A percentile compares a stretch with the other conserved stretches of the same genome.
phyloP scores from a whole-genome alignment of 2,329 filamentous ascomycete genomes.

The Erysiphe pulchra region DNA sequence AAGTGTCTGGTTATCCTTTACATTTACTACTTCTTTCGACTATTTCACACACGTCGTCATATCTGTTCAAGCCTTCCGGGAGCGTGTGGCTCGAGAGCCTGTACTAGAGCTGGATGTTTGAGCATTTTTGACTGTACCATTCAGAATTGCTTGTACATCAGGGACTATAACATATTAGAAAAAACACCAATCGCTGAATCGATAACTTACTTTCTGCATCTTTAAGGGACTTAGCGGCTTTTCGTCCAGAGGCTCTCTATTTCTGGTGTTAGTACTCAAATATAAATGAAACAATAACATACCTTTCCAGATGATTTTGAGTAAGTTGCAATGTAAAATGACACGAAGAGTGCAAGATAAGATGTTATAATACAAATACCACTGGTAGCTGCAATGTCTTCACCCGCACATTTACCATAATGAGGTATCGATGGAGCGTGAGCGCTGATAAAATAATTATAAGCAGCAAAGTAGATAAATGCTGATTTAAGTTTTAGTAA shows the following conservation, averaged over 20 bases:
- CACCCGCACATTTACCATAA: conserved; percentile 8
- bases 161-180: not conserved
- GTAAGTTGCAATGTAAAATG: conserved; percentile 11
- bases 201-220: conserved; percentile 1
- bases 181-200: no score
- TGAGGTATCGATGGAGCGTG: conserved; percentile 7
- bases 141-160: conserved; percentile 1
- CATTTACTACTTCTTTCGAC: not conserved
- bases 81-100: not conserved
- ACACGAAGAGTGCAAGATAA: conserved; percentile 10
- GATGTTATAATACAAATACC: conserved; percentile 8
- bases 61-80: conserved; percentile 1
- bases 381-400: conserved; percentile 8
- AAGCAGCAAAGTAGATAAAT: conserved; percentile 10
- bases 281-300: not conserved
- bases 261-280: not conserved
- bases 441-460: conserved; percentile 8
- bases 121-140: not conserved
- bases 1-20: not conserved
- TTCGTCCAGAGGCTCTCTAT: not conserved
- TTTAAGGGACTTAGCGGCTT: conserved; percentile 1
- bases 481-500: conserved; percentile 1
- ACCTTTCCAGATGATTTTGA: conserved; percentile 3
- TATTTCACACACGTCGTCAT: not conserved
- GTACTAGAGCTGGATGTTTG: not conserved